phyloP scores from a whole-genome alignment of 2,329 filamentous ascomycete genomes.

The Talaromyces funiculosus region DNA sequence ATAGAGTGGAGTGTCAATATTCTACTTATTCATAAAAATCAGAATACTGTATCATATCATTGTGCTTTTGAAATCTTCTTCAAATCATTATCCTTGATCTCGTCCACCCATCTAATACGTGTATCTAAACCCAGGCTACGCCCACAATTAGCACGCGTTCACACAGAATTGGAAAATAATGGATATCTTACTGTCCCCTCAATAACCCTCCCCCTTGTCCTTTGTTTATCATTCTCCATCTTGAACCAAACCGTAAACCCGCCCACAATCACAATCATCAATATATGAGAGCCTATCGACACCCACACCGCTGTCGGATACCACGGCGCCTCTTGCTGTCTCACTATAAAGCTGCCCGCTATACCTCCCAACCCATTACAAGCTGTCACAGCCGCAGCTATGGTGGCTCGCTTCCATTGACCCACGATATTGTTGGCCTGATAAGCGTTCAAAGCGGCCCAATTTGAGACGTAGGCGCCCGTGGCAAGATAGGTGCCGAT shows the following conservation, averaged over 20 bases:
- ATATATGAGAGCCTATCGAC: constrained; percentile 47
- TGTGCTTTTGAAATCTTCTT: background rate
- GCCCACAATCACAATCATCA: constrained; percentile 12
- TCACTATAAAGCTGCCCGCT: constrained; percentile 61
- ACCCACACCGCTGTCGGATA: constrained; percentile 64
- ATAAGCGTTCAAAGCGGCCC: constrained; percentile 61
- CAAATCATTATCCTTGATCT: background rate
- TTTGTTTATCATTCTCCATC: constrained; percentile 4
- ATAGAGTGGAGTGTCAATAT: background rate
- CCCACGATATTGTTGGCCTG: constrained; percentile 59
- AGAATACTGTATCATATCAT: background rate
- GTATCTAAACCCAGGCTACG: constrained; percentile 12
- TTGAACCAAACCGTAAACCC: constrained; percentile 9
- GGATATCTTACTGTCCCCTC: constrained; percentile 8
- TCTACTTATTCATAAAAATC: background rate
- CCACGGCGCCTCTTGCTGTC: constrained; percentile 54
- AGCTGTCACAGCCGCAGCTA: constrained; percentile 55
- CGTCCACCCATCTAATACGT: background rate
- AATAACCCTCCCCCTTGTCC: background rate
- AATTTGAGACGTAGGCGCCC: constrained; percentile 63
- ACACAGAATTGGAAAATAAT: background rate
- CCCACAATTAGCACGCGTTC: background rate
- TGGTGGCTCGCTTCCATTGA: constrained; percentile 61
- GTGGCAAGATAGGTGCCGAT: constrained; percentile 61
- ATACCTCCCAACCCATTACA: constrained; percentile 60